phyloP scores from a whole-genome alignment of 495 filamentous ascomycete species.

The Penicillium pancosmium region DNA sequence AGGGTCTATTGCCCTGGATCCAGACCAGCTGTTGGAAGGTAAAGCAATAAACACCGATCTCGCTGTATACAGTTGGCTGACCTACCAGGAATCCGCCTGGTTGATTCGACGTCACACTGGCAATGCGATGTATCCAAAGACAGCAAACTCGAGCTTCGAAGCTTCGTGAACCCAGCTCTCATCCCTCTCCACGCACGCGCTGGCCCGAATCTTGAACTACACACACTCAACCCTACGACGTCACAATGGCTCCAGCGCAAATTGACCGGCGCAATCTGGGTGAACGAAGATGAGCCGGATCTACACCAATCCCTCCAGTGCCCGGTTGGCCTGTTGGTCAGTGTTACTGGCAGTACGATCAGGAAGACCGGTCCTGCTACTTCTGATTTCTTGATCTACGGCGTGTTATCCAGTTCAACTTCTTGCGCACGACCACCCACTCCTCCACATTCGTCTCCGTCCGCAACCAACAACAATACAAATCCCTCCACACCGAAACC shows the following conservation, averaged over 20 bases:
- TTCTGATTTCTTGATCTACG: constrained; percentile 61
- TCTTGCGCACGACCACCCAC: constrained; percentile 44
- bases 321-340: constrained; percentile 44
- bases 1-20: constrained; percentile 34
- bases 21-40: constrained; percentile 41
- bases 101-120: constrained; percentile 41
- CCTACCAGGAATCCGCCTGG: constrained; percentile 40
- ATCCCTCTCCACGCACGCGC: constrained; percentile 53
- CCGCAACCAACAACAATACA: constrained; percentile 23
- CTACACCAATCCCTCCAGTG: constrained; percentile 40
- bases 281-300: constrained; percentile 38
- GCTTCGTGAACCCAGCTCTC: constrained; percentile 48
- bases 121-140: constrained; percentile 44
- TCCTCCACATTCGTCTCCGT: constrained; percentile 50
- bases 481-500: constrained; percentile 16
- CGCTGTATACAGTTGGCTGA: constrained; percentile 16
- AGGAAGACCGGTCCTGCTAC: constrained; percentile 29
- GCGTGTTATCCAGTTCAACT: constrained; percentile 36
- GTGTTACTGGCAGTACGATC: constrained; percentile 27
- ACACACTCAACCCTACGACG: constrained; percentile 38
- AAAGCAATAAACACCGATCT: constrained; percentile 9
- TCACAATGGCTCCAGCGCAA: constrained; percentile 48
- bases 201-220: constrained; percentile 54
- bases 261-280: constrained; percentile 36
- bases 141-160: constrained; percentile 41